Base-by-base conservation (phyloP, 805 yeast genomes). In the Starmerella vitae region DNA sequence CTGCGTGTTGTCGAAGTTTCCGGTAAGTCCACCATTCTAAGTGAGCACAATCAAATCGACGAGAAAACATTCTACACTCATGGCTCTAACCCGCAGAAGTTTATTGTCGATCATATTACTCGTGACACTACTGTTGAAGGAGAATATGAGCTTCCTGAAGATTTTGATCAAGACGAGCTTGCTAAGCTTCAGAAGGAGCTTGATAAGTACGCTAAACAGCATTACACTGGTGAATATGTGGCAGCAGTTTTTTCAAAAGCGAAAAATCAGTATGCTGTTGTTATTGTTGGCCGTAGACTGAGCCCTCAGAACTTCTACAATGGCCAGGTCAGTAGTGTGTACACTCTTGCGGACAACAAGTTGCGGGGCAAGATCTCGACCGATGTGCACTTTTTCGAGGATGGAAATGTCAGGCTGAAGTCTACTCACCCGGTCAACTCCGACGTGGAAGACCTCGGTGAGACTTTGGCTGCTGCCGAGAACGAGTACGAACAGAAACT, bases 321-420 rank as follows among this genome's bases (percentile, higher is more conserved):
- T 51, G 97, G 97, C 6, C 72, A 75, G 55, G 85, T 96, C 95
- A 71, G 65, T 38, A 76, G 93, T 1, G 62, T 64, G 44, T 85
- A 83, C 59, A 54, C 61, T 5, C 63, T 70, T 41, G 57, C 67
- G 50, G 43, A 54, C 1, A 53, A 56, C 0, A 38, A 56, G 5
- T 45, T 80, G 13, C 49, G 47, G 3, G 94, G 93, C 4, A 55
- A 56, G 5, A 67, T 83, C 26, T 59, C 57, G 17, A 68, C 85
- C 24, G 86, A 82, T 48, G 78, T 86, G 30, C 98, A 88, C 59
- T 91, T 86, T 59, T 91, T 72, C 57, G 98, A 88, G 61, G 97
- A 88, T 50, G 98, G 98, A 22, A 88, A 88, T 54, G 97, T 88
- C 15, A 70, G 88, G 37, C 70, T 91, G 52, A 74, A 71, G 44